Conservation (phyloP, 1,139 yeast genomes). For the Diutina pseudorugosa region DNA sequence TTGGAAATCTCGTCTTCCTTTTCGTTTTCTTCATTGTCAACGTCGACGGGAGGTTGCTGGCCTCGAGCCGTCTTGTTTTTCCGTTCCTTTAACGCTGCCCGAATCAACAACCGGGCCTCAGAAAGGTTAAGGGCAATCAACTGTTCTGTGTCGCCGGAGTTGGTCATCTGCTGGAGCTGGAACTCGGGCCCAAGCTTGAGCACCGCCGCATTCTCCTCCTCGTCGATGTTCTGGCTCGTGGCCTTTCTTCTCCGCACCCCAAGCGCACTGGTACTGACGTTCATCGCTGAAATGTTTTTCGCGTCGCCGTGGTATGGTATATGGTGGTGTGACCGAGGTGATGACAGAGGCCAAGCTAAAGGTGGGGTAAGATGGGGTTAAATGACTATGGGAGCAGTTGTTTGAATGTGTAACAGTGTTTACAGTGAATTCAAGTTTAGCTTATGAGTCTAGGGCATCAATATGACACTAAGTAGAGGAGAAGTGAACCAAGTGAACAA, state of each 20-base stretch:
- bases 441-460: too few relatives aligned
- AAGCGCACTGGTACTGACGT: slow-evolving; percentile 79
- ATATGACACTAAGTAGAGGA: too few relatives aligned
- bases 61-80: slow-evolving; percentile 31
- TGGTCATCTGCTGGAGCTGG: slow-evolving; percentile 66
- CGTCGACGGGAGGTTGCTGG: slow-evolving; percentile 7
- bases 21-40: slow-evolving; percentile 29
- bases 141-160: slow-evolving; percentile 66
- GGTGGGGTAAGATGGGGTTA: too few relatives aligned
- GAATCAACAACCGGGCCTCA: slow-evolving; percentile 79
- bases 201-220: slow-evolving; percentile 82
- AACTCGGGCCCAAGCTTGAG: slow-evolving; percentile 89
- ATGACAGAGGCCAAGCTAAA: too few relatives aligned
- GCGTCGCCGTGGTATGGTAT: neutral
- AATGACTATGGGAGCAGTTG: too few relatives aligned
- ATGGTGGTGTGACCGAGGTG: neutral
- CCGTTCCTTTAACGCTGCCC: slow-evolving; percentile 83
- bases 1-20: slow-evolving; percentile 54
- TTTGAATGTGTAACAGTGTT: too few relatives aligned
- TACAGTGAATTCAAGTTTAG: too few relatives aligned
- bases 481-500: too few relatives aligned
- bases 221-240: slow-evolving; percentile 51
- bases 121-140: slow-evolving; percentile 77
- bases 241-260: slow-evolving; percentile 63
- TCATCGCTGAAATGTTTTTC: slow-evolving; percentile 32